Conservation (phyloP, 2,329 filamentous ascomycete species). For the Diaporthe destruens region DNA sequence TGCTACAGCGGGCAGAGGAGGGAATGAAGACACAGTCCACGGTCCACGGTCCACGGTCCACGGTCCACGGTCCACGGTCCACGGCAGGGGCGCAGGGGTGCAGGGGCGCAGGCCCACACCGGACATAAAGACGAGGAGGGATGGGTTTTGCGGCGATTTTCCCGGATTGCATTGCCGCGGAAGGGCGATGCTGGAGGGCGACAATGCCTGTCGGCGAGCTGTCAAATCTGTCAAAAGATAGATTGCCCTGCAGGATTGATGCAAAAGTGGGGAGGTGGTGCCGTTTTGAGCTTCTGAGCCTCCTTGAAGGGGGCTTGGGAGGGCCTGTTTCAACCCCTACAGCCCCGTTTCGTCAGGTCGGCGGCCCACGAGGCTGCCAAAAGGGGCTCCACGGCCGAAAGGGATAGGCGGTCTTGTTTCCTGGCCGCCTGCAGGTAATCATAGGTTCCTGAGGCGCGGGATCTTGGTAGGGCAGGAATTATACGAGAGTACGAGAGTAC, state of each 20-base stretch:
- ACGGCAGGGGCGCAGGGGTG: too few species aligned
- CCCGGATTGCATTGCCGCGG: conserved; percentile 33
- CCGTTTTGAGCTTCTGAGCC: conserved; percentile 39
- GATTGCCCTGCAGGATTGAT: conserved; percentile 31
- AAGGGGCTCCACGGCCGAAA: background rate
- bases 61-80: too few species aligned
- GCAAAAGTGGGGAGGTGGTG: conserved; percentile 24
- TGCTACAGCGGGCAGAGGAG: background rate
- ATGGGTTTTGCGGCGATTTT: background rate
- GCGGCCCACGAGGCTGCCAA: conserved; percentile 18
- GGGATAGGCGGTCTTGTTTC: conserved; percentile 3
- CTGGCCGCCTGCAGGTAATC: conserved; percentile 7
- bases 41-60: too few species aligned
- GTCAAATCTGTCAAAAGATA: conserved; percentile 41
- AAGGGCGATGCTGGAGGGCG: conserved; percentile 3
- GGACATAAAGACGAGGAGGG: conserved; percentile 1
- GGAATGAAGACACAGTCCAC: too few species aligned
- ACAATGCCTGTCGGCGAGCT: conserved; percentile 30
- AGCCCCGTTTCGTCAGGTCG: conserved; percentile 7
- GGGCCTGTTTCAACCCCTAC: conserved; percentile 31
- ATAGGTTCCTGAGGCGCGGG: conserved; percentile 1
- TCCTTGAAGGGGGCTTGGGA: conserved; percentile 37
- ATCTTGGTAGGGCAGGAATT: conserved; percentile 25
- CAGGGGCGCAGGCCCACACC: background rate
- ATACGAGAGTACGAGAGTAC: conserved; percentile 13